phyloP scores from a whole-genome alignment of 148 eudicot species.

The Amaranthus cruentus region DNA sequence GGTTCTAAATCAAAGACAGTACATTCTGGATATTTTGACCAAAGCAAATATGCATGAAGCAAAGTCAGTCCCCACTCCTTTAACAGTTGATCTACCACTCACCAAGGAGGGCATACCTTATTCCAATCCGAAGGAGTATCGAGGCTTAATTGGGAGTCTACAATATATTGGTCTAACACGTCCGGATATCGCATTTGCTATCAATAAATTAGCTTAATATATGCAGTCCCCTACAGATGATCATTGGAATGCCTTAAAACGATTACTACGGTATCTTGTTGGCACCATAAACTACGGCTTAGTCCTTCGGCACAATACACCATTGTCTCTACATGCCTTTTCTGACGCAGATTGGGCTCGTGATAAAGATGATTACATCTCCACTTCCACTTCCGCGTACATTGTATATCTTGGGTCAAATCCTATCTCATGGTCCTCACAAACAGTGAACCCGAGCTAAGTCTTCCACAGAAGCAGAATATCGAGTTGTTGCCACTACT shows the following conservation, averaged over 20 bases:
- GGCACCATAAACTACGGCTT: neutral
- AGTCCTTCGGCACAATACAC: neutral
- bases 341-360: neutral
- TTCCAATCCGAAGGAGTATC: neutral
- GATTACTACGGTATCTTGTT: neutral
- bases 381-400: too few relatives aligned
- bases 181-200: neutral
- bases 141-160: neutral
- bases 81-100: neutral
- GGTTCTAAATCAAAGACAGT: conserved; percentile 1
- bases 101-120: too few relatives aligned
- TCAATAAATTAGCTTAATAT: neutral
- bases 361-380: too few relatives aligned
- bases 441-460: too few relatives aligned
- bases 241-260: neutral
- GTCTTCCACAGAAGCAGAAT: too few relatives aligned
- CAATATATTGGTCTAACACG: conserved; percentile 7
- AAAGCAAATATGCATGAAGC: neutral
- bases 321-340: neutral
- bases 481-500: too few relatives aligned
- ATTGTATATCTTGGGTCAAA: too few relatives aligned
- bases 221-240: neutral
- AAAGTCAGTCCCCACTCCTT: neutral
- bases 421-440: too few relatives aligned
- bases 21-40: neutral